Evolutionary conservation across 345 rosid species (phyloP).

Genomic region (Eucalyptus coolabah): DNA sequence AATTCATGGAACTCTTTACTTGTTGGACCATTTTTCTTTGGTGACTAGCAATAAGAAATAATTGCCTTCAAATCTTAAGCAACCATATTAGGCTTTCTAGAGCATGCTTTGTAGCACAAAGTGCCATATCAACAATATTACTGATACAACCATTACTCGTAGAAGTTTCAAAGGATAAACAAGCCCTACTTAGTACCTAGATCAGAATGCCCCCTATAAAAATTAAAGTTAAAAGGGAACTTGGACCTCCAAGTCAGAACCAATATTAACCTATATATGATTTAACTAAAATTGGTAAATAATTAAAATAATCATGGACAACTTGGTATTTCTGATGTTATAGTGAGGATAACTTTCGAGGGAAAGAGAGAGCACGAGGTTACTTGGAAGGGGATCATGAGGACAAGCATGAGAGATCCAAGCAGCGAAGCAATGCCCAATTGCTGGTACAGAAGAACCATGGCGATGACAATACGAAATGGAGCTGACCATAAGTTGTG

Average conservation of each 20-base stretch:
- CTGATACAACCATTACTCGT: background rate
- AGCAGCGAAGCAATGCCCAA: slow-evolving; percentile 85
- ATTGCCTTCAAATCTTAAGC: background rate
- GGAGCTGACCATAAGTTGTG: slow-evolving; percentile 97
- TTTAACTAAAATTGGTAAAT: background rate
- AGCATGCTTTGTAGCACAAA: background rate
- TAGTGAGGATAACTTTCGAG: background rate
- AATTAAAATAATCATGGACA: background rate
- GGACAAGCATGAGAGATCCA: slow-evolving; percentile 69
- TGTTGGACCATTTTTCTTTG: background rate
- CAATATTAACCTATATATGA: background rate
- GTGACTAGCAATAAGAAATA: background rate
- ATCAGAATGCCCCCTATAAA: background rate
- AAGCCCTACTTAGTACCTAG: background rate
- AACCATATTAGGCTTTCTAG: background rate
- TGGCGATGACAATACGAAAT: slow-evolving; percentile 64
- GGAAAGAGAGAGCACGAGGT: background rate
- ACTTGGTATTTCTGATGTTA: background rate
- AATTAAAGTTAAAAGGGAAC: background rate
- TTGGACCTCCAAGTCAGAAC: background rate
- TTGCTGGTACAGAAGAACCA: slow-evolving; percentile 86
- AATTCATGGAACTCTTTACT: background rate
- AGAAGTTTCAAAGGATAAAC: background rate
- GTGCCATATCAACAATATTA: background rate
- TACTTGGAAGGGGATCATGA: slow-evolving; percentile 82